These are phyloP conservation scores for Vitis hybrid DNA, from an alignment of 177 flowering plant species.

Conservation along the genomic window DNA sequence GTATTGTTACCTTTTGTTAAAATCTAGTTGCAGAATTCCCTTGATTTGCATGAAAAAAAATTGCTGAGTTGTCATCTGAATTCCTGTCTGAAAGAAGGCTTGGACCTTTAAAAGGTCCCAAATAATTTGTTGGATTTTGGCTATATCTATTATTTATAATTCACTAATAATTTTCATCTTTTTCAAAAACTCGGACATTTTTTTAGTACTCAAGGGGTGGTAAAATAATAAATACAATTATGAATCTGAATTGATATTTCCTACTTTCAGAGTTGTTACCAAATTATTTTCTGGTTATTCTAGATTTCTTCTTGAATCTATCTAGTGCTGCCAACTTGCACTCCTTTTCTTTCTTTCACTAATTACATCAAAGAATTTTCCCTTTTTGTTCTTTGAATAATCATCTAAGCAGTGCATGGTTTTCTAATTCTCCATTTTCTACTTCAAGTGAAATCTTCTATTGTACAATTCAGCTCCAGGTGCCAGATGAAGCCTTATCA, in stretches of 20 bases:
- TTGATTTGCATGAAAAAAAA: no score
- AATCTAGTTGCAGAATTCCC: no score
- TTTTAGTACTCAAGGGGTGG: background rate
- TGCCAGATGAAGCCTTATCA: slow-evolving; percentile 77
- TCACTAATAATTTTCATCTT: background rate
- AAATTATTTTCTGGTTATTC: background rate
- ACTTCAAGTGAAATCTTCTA: background rate
- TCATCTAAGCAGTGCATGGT: background rate
- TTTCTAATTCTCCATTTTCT: background rate
- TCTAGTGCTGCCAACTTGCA: background rate
- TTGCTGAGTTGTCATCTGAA: no score
- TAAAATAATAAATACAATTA: background rate
- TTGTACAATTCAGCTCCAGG: slow-evolving; percentile 62
- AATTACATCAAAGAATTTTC: background rate
- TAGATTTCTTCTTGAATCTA: background rate
- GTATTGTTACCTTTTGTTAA: no score
- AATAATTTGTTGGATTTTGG: background rate
- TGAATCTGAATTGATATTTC: background rate
- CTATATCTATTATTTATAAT: background rate
- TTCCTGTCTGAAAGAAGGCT: background rate
- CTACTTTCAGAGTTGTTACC: background rate
- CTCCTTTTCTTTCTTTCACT: background rate
- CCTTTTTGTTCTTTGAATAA: background rate
- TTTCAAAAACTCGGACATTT: background rate
- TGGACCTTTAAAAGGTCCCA: background rate